phyloP scores from a whole-genome alignment of 2,329 filamentous ascomycete genomes.

The Aspergillus nomiae region DNA sequence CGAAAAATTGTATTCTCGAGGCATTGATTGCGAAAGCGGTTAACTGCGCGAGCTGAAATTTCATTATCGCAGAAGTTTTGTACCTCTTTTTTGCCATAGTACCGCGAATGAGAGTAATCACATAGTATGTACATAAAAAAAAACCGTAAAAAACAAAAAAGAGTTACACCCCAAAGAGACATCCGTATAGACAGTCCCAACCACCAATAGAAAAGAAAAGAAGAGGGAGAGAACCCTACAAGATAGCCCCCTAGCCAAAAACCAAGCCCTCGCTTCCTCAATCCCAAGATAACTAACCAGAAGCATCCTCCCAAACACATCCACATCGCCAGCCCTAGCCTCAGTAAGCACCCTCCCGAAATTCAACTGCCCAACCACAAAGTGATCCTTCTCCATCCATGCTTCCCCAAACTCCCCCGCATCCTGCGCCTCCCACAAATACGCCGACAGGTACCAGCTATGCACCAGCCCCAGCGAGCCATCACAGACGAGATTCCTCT shows the following conservation, averaged over 20 bases:
- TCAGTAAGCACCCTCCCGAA: constrained; percentile 21
- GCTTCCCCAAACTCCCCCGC: constrained; percentile 33
- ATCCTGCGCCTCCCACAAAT: constrained; percentile 30
- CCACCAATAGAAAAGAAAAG: neutral
- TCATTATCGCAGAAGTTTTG: neutral
- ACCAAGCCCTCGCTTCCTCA: constrained; percentile 30
- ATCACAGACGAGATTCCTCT: constrained; percentile 24
- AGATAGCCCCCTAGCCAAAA: constrained; percentile 19
- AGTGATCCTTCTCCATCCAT: constrained; percentile 29
- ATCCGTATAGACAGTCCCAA: neutral
- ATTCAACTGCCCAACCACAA: constrained; percentile 28
- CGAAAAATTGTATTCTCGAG: neutral
- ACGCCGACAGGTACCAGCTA: constrained; percentile 32
- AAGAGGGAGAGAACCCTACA: constrained; percentile 5
- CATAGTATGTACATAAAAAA: neutral
- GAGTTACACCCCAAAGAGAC: neutral
- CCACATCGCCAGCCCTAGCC: constrained; percentile 29
- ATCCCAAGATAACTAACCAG: constrained; percentile 29
- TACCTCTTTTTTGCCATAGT: neutral
- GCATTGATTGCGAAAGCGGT: neutral
- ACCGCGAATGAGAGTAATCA: neutral
- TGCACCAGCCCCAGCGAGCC: constrained; percentile 28
- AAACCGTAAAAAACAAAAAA: too few relatives aligned
- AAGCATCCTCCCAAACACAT: constrained; percentile 31
- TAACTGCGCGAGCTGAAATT: neutral